These are phyloP conservation scores for Flaveria linearis DNA, from an alignment of 129 eudicot genomes.

Conservation along the genomic window DNA sequence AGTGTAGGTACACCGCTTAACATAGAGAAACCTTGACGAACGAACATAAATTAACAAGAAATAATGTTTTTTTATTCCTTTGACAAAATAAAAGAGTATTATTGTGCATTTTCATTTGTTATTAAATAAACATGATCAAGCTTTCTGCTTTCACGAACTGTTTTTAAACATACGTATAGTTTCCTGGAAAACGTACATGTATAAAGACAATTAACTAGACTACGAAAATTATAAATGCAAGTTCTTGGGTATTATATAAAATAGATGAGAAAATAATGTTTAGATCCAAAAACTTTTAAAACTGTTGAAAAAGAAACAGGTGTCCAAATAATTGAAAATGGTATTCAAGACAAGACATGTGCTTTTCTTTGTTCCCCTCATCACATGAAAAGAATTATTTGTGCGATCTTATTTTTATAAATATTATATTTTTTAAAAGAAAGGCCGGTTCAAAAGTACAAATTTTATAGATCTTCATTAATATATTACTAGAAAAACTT, in stretches of 20 bases:
- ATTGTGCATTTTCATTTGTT: too few relatives aligned
- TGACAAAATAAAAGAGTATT: too few relatives aligned
- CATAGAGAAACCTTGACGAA: too few relatives aligned
- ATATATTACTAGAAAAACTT: not conserved
- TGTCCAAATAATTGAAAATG: slow-evolving; percentile 32
- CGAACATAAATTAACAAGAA: too few relatives aligned
- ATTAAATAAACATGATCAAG: too few relatives aligned
- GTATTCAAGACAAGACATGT: slow-evolving; percentile 30
- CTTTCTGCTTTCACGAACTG: too few relatives aligned
- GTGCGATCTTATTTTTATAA: slow-evolving; percentile 17
- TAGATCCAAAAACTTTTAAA: slow-evolving; percentile 24
- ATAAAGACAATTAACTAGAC: too few relatives aligned
- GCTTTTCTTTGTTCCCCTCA: slow-evolving; percentile 35
- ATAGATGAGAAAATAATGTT: not conserved
- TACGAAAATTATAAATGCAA: not conserved
- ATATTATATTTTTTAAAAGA: not conserved
- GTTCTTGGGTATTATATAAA: not conserved
- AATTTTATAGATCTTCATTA: not conserved
- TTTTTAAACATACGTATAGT: too few relatives aligned
- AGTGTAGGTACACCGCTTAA: too few relatives aligned
- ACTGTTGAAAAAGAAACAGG: slow-evolving; percentile 12
- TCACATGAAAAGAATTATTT: slow-evolving; percentile 26
- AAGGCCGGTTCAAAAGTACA: not conserved
- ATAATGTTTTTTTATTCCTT: too few relatives aligned
- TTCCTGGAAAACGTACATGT: too few relatives aligned